Base-by-base conservation (phyloP, 2,329 filamentous ascomycete genomes). In the Beauveria sp. region DNA sequence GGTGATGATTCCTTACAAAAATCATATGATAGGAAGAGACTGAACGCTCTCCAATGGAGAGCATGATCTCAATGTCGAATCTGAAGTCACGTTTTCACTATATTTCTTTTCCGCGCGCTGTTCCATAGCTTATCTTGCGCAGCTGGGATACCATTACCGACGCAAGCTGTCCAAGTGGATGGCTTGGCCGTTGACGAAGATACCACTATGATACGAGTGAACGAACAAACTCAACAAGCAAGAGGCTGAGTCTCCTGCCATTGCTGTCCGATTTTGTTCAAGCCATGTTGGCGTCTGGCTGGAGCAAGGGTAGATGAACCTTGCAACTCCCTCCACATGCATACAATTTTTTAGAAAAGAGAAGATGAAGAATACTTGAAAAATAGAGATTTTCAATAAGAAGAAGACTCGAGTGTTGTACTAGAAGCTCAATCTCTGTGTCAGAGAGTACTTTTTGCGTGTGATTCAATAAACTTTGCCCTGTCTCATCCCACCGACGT, bases 21-120 rank as follows among this genome's bases (percentile, higher is more conserved):
- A 79, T 76, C 70, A 73, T 74, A 84, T 84, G 81, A 86, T 86
- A 86, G 84, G 84, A 86, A 86, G 84, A 86, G 83, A 81, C 78
- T 86, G 82, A 86, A 81, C 77, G 79, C 77, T 80, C 73, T 74
- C 74, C 69, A 65, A 64, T 67, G 74, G 78, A 76, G 76, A 78
- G 78, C 76, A 80, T 86, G 84, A 86, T 86, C 79, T 85, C 79
- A 85, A 77, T 73, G 75, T 74, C 72, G 72, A 79, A 82, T 86
- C 84, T 86, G 83, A 86, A 84, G 82, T 82, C 76, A 66, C 20
- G 52, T 65, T 46, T 28, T 50, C 30, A 30, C 18, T 50, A 46
- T 49, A 51, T 40, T 52, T 26, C 24, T 16, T 20, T 51, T 6
- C 14, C 12, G 20, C 4, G 7, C 22, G 18, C 9, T 59, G 46